These are phyloP conservation scores for Ceratobasidium theobromae DNA, from an alignment of 1,284 basidiomycete genomes.

Conservation along the genomic window DNA sequence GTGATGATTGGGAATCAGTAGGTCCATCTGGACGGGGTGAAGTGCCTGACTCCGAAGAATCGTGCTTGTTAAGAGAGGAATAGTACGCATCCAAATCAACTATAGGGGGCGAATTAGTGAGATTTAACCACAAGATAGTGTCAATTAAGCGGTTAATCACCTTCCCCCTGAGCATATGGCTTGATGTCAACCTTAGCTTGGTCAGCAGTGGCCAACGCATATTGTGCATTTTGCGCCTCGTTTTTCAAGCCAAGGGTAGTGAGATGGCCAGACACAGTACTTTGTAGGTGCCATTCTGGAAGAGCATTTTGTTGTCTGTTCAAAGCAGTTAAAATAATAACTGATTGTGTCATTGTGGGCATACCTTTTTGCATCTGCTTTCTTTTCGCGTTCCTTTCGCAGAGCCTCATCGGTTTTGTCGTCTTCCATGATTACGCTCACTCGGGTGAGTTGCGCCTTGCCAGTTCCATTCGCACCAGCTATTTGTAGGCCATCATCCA, in stretches of 20 bases:
- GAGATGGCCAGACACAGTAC: constrained; percentile 89
- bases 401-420: constrained; percentile 77
- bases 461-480: constrained; percentile 62
- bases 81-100: constrained; percentile 33
- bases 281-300: constrained; percentile 91
- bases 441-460: constrained; percentile 55
- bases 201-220: constrained; percentile 1
- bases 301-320: constrained; percentile 79
- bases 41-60: neutral
- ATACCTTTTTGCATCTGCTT: constrained; percentile 70
- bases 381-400: constrained; percentile 63
- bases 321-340: neutral
- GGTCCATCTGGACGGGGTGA: neutral
- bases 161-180: constrained; percentile 20
- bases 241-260: constrained; percentile 74
- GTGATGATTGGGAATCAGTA: constrained; percentile 2
- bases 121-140: neutral
- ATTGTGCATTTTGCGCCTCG: constrained; percentile 29
- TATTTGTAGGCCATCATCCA: constrained; percentile 58
- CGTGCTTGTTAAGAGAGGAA: constrained; percentile 20
- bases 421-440: constrained; percentile 75
- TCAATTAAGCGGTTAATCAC: neutral
- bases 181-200: constrained; percentile 7
- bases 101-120: neutral
- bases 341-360: constrained; percentile 22